These are phyloP conservation scores for Dipodascopsis tothii DNA, from an alignment of 805 yeast genomes.

Conservation along the genomic window DNA sequence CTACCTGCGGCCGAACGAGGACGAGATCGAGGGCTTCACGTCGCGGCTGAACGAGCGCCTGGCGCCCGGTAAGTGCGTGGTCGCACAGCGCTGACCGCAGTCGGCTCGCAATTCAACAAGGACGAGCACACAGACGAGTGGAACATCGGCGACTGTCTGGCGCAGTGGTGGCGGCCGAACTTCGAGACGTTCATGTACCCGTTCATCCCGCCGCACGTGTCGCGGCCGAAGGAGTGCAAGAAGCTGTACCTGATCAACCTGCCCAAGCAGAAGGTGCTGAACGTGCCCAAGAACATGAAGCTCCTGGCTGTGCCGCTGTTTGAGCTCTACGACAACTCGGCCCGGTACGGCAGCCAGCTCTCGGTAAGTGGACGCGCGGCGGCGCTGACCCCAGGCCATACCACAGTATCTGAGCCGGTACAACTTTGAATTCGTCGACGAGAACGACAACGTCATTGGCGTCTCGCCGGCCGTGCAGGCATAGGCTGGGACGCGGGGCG, in stretches of 20 bases:
- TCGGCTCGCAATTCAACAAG: conserved; percentile 11
- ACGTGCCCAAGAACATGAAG: conserved; percentile 30
- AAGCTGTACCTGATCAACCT: conserved; percentile 29
- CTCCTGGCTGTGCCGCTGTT: conserved; percentile 31
- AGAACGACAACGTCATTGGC: conserved; percentile 25
- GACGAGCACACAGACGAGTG: conserved; percentile 25
- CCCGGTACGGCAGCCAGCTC: conserved; percentile 30
- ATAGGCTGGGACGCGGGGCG: neutral
- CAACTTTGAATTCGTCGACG: conserved; percentile 30
- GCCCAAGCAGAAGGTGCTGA: conserved; percentile 27
- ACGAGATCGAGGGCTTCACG: conserved; percentile 27
- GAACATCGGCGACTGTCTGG: conserved; percentile 31
- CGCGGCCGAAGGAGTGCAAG: conserved; percentile 32
- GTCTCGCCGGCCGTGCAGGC: conserved; percentile 15
- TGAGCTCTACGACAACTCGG: conserved; percentile 30
- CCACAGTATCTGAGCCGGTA: conserved; percentile 34
- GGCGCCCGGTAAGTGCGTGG: conserved; percentile 15
- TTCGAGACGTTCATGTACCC: conserved; percentile 31
- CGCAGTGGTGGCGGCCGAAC: conserved; percentile 34
- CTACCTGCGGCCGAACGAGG: conserved; percentile 25
- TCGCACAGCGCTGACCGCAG: neutral
- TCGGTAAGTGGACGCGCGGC: conserved; percentile 16
- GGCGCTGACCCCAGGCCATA: conserved; percentile 23
- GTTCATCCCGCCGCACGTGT: conserved; percentile 32
- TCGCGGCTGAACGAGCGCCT: conserved; percentile 23